Percentiles rank a stretch among this genome's conserved stretches.
phyloP scores from a whole-genome alignment of 2,329 filamentous ascomycete genomes.

The Zasmidium citrigriseum region DNA sequence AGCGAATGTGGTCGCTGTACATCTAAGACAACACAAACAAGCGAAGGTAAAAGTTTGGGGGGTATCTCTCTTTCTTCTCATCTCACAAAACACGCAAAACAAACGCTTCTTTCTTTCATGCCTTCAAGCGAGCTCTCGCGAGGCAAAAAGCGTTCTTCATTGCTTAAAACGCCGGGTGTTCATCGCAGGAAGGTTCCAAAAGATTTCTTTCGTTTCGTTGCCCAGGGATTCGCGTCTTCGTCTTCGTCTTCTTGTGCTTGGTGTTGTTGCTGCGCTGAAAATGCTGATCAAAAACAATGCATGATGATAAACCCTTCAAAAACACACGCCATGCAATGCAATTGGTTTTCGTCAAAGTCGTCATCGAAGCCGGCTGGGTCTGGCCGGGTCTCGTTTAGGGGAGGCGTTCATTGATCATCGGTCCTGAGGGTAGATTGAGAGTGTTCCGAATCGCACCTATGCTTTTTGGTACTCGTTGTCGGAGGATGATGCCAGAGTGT shows the following conservation, averaged over 20 bases:
- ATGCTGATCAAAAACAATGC: slow-evolving; percentile 12
- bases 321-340: slow-evolving; percentile 23
- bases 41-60: background rate
- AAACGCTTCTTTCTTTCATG: too few relatives aligned
- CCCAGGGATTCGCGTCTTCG: background rate
- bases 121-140: background rate
- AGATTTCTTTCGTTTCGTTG: slow-evolving; percentile 4
- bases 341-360: slow-evolving; percentile 23
- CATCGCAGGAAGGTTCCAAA: slow-evolving; percentile 8
- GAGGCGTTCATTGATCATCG: background rate
- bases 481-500: slow-evolving; percentile 48
- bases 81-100: too few relatives aligned
- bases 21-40: slow-evolving; percentile 9
- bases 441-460: slow-evolving; percentile 13
- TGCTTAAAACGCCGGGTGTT: background rate
- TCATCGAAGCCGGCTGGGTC: slow-evolving; percentile 9
- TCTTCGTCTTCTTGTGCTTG: background rate
- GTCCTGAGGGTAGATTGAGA: background rate
- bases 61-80: slow-evolving; percentile 4
- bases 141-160: slow-evolving; percentile 20
- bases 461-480: slow-evolving; percentile 30
- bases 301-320: slow-evolving; percentile 4
- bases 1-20: slow-evolving; percentile 26
- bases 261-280: slow-evolving; percentile 18
- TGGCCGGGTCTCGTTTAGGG: background rate